Evolutionary conservation across 257 asterid species (phyloP), one percentile per base, ranked within the genome.

Genomic region (Gentiana dahurica): DNA sequence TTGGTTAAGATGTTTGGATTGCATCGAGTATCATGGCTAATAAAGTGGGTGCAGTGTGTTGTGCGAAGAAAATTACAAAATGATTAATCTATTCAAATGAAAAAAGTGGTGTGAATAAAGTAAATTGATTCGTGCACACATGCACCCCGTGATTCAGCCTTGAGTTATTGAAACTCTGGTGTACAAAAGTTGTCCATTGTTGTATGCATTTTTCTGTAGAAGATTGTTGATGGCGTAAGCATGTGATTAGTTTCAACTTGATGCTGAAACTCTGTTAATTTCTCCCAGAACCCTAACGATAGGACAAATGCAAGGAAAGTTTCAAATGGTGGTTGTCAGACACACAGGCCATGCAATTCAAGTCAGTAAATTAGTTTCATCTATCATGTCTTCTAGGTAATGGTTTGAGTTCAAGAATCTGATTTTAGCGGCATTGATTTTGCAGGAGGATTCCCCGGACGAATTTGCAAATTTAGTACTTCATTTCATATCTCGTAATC

Each of bases 271-370:
- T 36, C 56, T 49, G n/a, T 57, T 7, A 1, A 43, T 52, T 61
- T 59, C 58, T 59, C 67, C 24, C 85, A 92, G 98, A 81, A 64
- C 96, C 68, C 95, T 91, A 61, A 91, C 94, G 15, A 91, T 91
- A 38, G 96, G 98, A 68, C 95, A 87, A 76, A 83, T 87, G 95
- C 96, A 87, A 85, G 98, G 98, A 10, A 91, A 87, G 76, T 91
- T 85, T 68, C 98, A 87, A 78, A 87, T 87, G 98, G 92, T 87
- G 50, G 94, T 91, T 0, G 94, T 92, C 61, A 73, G 94, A 64
- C 94, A 87, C 69, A 85, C 97, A 3, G 98, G 97, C 61, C 98
- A 92, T 71, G 95, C 95, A 63, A 92, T 92, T 71, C 98, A 92
- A 94, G 98, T 90, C 36, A 63, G 11, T 46, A 13, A 12, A n/a